phyloP scores from a whole-genome alignment of 352 stramenopile species.

The Ophiocytium majus region DNA sequence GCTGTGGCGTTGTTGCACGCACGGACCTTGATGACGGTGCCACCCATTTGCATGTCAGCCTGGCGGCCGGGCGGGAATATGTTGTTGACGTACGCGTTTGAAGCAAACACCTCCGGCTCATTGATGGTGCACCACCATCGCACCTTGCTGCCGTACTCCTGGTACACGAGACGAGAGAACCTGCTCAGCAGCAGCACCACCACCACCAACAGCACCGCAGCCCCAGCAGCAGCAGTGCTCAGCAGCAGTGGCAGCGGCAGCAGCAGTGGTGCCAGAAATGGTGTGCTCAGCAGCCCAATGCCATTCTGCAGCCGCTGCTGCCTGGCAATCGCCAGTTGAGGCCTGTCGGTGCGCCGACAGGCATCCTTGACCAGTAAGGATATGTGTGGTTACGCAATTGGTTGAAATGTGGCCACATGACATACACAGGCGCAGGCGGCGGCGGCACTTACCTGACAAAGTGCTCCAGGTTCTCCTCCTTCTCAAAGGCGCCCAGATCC shows the following conservation, averaged over 20 bases:
- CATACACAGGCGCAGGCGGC: no score
- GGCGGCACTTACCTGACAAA: conserved; percentile 14
- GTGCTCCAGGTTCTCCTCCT: conserved; percentile 19
- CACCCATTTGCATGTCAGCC: conserved; percentile 24
- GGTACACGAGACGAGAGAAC: conserved; percentile 38
- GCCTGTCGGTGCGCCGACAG: background rate
- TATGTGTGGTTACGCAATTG: background rate
- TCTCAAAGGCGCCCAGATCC: conserved; percentile 34
- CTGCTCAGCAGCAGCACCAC: background rate
- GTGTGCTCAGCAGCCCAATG: background rate
- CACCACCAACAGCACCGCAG: background rate
- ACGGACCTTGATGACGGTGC: conserved; percentile 25
- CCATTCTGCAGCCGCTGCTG: background rate
- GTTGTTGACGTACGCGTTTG: conserved; percentile 36
- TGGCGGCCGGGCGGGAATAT: conserved; percentile 40
- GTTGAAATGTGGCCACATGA: background rate
- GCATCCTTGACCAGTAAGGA: background rate
- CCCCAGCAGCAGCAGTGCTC: background rate
- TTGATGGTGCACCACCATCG: conserved; percentile 47
- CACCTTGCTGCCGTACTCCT: conserved; percentile 46
- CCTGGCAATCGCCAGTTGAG: background rate
- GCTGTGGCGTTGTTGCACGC: no score
- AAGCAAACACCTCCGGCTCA: conserved; percentile 35
- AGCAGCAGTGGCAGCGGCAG: background rate
- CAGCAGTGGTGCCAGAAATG: background rate